Evolutionary conservation across 129 eudicot species (phyloP).

Genomic region (Escallonia rubra): DNA sequence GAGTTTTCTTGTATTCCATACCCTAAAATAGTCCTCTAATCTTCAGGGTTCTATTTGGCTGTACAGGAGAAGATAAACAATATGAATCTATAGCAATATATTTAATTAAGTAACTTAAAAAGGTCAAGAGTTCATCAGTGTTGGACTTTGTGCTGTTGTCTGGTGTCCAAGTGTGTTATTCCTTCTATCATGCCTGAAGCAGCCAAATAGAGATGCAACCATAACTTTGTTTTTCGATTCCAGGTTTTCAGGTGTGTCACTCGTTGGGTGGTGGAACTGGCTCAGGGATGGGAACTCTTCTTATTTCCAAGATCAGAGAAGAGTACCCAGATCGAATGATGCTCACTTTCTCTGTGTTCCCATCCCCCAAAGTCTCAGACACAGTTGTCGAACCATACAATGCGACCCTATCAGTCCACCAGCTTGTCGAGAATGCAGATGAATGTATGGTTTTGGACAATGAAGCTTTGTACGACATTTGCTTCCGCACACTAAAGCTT

Average conservation of each 20-base stretch:
- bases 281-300: conserved; percentile 74
- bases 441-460: conserved; percentile 79
- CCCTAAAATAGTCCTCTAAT: too few species aligned
- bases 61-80: too few species aligned
- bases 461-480: conserved; percentile 64
- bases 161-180: too few species aligned
- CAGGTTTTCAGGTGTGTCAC: conserved; percentile 43
- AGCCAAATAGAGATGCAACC: too few species aligned
- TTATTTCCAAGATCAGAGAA: conserved; percentile 64
- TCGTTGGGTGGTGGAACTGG: conserved; percentile 82
- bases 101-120: too few species aligned
- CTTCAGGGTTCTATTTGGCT: too few species aligned
- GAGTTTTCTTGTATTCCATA: too few species aligned
- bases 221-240: neutral
- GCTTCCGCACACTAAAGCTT: conserved; percentile 63
- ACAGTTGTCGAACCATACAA: conserved; percentile 84
- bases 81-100: too few species aligned
- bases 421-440: conserved; percentile 73
- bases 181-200: too few species aligned
- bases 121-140: too few species aligned
- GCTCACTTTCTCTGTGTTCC: conserved; percentile 73
- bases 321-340: conserved; percentile 74
- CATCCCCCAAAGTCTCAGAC: conserved; percentile 66
- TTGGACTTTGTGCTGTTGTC: too few species aligned
- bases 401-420: conserved; percentile 79